Evolutionary conservation across 2,329 filamentous ascomycete species (phyloP).

Genomic region (Diaporthe sp.): DNA sequence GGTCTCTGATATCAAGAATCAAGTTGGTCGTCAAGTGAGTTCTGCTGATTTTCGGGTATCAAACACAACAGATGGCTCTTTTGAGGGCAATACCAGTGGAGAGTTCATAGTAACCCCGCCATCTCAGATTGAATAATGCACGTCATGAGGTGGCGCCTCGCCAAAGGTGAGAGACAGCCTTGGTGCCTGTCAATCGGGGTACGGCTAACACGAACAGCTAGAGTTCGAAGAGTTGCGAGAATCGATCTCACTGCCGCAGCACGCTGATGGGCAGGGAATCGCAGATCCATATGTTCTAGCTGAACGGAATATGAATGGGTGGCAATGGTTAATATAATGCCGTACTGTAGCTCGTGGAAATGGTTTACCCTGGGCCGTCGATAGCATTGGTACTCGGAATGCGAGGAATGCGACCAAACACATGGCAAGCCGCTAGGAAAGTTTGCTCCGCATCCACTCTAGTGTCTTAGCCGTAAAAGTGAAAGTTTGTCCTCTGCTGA

Average conservation of each 20-base stretch:
- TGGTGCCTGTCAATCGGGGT: background rate
- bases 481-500: background rate
- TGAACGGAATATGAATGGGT: background rate
- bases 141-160: background rate
- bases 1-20: background rate
- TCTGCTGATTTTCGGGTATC: background rate
- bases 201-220: background rate
- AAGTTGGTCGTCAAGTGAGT: background rate
- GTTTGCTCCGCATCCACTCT: conserved; percentile 4
- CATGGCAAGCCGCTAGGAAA: background rate
- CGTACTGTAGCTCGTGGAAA: background rate
- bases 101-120: background rate
- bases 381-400: background rate
- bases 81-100: background rate
- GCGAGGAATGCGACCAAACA: background rate
- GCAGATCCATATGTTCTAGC: background rate
- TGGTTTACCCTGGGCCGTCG: background rate
- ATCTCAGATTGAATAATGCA: too few relatives aligned
- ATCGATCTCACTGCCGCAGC: too few relatives aligned
- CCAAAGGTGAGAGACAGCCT: background rate
- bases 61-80: background rate
- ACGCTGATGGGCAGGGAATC: background rate
- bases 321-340: background rate
- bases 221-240: background rate
- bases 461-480: too few relatives aligned